Evolutionary conservation across 305 asterid genomes (phyloP).

Genomic region (Solanum hybrid): DNA sequence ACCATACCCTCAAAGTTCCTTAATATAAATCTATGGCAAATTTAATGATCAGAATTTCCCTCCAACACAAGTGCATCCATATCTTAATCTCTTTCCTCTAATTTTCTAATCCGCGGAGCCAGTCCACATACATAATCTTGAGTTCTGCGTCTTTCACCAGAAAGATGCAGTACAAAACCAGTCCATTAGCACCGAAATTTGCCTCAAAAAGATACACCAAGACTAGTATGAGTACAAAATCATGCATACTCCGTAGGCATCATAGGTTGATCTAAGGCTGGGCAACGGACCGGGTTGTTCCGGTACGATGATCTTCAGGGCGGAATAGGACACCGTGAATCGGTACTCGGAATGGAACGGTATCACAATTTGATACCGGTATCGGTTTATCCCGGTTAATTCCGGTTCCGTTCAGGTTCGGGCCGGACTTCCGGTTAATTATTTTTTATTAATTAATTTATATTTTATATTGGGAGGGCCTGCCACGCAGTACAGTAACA

Average conservation of each 20-base stretch:
- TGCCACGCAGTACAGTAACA: too few relatives aligned
- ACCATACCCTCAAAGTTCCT: not conserved
- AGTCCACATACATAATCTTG: constrained; percentile 45
- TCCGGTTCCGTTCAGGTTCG: too few relatives aligned
- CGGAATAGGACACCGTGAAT: too few relatives aligned
- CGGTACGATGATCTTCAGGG: too few relatives aligned
- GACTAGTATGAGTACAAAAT: not conserved
- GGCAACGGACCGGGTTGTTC: too few relatives aligned
- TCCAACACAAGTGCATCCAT: constrained; percentile 14
- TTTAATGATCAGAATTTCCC: not conserved
- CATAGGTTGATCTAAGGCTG: not conserved
- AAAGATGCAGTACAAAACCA: not conserved
- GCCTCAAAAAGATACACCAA: not conserved
- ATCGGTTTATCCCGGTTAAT: too few relatives aligned
- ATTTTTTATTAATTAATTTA: too few relatives aligned
- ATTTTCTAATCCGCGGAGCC: constrained; percentile 40
- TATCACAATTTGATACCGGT: too few relatives aligned
- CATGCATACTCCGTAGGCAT: not conserved
- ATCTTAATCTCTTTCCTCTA: constrained; percentile 51
- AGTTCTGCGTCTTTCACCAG: constrained; percentile 33
- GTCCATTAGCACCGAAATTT: not conserved
- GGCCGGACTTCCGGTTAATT: too few relatives aligned
- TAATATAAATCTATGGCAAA: not conserved
- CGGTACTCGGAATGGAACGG: too few relatives aligned
- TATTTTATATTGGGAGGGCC: too few relatives aligned